Evolutionary conservation across 768 basidiomycete genomes (phyloP), one percentile per base, ranked within the genome.

Genomic region (Podaxis sp.): DNA sequence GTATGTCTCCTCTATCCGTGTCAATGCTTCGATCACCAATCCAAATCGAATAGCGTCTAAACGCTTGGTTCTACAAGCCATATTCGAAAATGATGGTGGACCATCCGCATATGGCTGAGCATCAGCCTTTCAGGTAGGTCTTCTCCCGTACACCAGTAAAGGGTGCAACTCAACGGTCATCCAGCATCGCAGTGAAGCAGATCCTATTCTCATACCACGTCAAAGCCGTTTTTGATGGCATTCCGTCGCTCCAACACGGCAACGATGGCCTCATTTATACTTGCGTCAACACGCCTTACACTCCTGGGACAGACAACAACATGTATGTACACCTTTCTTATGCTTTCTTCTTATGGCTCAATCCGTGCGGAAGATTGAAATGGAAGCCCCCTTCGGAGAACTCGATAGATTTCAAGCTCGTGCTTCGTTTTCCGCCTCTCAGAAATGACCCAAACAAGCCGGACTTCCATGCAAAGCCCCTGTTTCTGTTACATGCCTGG

Each of bases 331-430:
- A 49, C 19, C 3, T 36, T 33, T 29, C 55, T 59, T 61, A 40
- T 47, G 33, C 29, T 33, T 53, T 52, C 19, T 52, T 25, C 50
- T 4, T 29, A 22, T 36, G 36, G n/a, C 54, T 57, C n/a, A 57
- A 38, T 2, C 46, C 9, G 3, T 4, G 27, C 51, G 24, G 17
- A 46, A 98, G 96, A 65, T 74, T 99, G 70, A 99, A 99, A 75
- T 99, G 97, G 97, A 99, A 99, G 74, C 95, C 96, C 1, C 95
- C 97, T 0, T 92, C 90, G 1, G 96, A 98, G 71, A 99, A 99
- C 72, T 96, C 95, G 1, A 90, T 98, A 68, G 97, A 99, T 74
- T 98, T 99, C 80, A 94, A 94, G 73, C 88, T 98, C 29, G 84
- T 95, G 54, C 79, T 99, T n/a, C 89, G 94, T 36, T 99, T 98